Percentiles rank a stretch among this genome's conserved stretches.
Conservation (phyloP, 805 yeast genomes). For the Monosporozyma aerobia region DNA sequence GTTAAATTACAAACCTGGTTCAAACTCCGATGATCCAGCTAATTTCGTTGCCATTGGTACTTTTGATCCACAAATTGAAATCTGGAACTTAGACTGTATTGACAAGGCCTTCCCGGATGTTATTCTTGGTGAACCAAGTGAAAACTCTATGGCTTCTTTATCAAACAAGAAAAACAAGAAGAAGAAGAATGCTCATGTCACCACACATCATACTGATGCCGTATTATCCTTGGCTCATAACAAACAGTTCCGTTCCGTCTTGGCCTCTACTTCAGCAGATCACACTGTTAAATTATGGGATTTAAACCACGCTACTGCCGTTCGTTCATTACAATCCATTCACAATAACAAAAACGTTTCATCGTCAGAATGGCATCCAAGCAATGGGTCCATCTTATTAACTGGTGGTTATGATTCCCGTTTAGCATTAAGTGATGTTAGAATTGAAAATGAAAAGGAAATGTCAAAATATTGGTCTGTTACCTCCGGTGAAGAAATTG, state of each 20-base stretch:
- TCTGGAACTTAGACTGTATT: conserved; percentile 89
- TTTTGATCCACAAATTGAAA: conserved; percentile 93
- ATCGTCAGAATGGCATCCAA: conserved; percentile 75
- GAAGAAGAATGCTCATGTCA: conserved; percentile 41
- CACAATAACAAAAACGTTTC: conserved; percentile 81
- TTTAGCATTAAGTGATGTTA: conserved; percentile 74
- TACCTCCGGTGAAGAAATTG: conserved; percentile 70
- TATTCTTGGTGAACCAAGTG: conserved; percentile 72
- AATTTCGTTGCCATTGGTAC: conserved; percentile 96
- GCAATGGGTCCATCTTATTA: conserved; percentile 57
- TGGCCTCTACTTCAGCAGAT: conserved; percentile 94
- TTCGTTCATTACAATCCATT: conserved; percentile 55
- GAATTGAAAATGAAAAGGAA: conserved; percentile 52
- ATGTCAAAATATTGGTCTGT: conserved; percentile 60
- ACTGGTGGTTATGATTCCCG: conserved; percentile 93
- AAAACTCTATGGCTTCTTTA: conserved; percentile 29
- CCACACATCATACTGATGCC: conserved; percentile 87
- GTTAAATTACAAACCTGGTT: conserved; percentile 67
- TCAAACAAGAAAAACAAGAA: conserved; percentile 42
- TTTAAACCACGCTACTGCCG: conserved; percentile 62
- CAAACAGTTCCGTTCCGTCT: conserved; percentile 66
- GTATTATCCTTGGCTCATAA: conserved; percentile 82
- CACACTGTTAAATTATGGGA: conserved; percentile 95
- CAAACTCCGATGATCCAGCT: conserved; percentile 46
- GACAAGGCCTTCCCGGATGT: conserved; percentile 94